Evolutionary conservation across 805 yeast species (phyloP), one percentile per base, ranked within the genome.

Genomic region (Starmerella riodocensis): DNA sequence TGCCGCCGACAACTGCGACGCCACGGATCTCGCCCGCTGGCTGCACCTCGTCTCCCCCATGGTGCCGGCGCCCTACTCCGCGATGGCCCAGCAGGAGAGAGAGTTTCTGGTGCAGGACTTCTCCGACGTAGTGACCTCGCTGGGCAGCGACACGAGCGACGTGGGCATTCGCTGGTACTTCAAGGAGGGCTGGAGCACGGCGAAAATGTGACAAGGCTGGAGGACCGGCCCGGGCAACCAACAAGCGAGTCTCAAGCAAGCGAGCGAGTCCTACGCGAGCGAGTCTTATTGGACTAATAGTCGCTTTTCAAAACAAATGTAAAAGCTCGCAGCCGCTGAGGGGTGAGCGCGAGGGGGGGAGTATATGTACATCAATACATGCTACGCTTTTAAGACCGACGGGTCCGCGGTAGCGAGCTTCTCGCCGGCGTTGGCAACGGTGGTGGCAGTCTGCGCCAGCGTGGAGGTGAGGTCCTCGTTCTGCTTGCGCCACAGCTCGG

Each of bases 1-100:
- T 1, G 53, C 76, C 3, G 76, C 82, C 0, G 71, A 69, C 41
- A 50, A 73, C 2, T 36, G 48, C 19, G 74, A 74, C 1, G 55
- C 66, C 13, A 51, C 56, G 0, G 53, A 53, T 4, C 64, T 73
- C 39, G 54, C 55, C 8, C 38, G 37, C 4, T 73, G 81, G 80
- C 54, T 76, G 19, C 59, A 61, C 27, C 63, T 61, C 34, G 58
- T 70, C 0, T 40, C 37, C 16, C 25, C 38, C 14, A 46, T 48
- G 49, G 36, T 51, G 4, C 55, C 67, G 62, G 64, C 45, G 38
- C 18, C 53, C 67, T 37, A 43, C 31, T 32, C 40, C 14, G 37
- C 44, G 8, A 12, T 30, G 2, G 36, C 47, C 4, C 23, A 33
- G 3, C 37, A 18, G 5, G 55, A 53, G 20, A 41, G 50, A 13